Conservation (phyloP, 805 yeast genomes). For the Ascoidea rubescens region DNA sequence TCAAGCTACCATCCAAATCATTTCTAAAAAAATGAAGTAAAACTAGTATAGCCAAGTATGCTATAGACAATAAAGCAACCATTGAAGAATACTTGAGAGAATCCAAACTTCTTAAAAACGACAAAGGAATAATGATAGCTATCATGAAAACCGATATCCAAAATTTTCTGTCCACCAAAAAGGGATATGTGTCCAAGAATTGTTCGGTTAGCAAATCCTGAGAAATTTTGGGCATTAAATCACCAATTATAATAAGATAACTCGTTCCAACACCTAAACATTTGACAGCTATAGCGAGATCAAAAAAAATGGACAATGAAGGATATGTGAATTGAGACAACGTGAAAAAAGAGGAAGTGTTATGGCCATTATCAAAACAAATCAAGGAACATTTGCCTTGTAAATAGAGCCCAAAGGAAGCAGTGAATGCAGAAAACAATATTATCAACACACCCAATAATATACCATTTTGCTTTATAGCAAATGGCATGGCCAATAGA, state of each 20-base stretch:
- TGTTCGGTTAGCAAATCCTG: slow-evolving; percentile 15
- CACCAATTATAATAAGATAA: slow-evolving; percentile 58
- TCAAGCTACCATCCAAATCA: slow-evolving; percentile 31
- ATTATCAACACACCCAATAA: slow-evolving; percentile 27
- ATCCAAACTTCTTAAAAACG: slow-evolving; percentile 62
- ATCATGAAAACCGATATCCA: slow-evolving; percentile 51
- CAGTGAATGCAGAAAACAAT: slow-evolving; percentile 28
- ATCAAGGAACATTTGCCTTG: slow-evolving; percentile 38
- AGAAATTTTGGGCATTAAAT: slow-evolving; percentile 49
- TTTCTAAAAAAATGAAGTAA: slow-evolving; percentile 50
- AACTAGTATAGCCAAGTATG: slow-evolving; percentile 61
- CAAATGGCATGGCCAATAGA: slow-evolving; percentile 58
- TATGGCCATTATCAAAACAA: no score
- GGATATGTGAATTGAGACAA: slow-evolving; percentile 49
- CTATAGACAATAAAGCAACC: slow-evolving; percentile 70
- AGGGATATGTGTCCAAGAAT: slow-evolving; percentile 10
- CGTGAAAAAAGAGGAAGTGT: slow-evolving; percentile 37
- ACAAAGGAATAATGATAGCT: slow-evolving; percentile 32
- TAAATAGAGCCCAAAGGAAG: slow-evolving; percentile 46
- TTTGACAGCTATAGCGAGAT: slow-evolving; percentile 54
- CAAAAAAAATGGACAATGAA: slow-evolving; percentile 44
- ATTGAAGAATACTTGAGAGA: slow-evolving; percentile 78
- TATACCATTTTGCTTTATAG: slow-evolving; percentile 37
- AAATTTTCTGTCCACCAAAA: slow-evolving; percentile 29
- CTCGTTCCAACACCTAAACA: slow-evolving; percentile 62